Evolutionary conservation across 2,329 filamentous ascomycete genomes (phyloP).

Genomic region (Alternaria hordeiaustralica): DNA sequence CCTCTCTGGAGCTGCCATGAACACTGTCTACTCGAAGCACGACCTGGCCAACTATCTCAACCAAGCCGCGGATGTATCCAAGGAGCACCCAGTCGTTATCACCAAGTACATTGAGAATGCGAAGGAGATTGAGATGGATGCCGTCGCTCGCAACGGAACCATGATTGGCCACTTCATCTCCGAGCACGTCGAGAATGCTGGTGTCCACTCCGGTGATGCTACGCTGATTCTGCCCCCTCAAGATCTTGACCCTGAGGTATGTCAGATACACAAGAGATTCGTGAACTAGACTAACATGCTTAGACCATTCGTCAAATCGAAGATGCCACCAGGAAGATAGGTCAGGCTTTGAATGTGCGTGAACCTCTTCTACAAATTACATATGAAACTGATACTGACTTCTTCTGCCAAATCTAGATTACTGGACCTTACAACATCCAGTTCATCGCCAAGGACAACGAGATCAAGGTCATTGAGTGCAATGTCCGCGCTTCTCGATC

Average conservation of each 20-base stretch:
- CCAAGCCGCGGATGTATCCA: conserved; percentile 91
- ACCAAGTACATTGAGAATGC: conserved; percentile 99
- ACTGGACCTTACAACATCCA: conserved; percentile 99
- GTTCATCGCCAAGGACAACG: conserved; percentile 99
- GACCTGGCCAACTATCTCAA: conserved; percentile 87
- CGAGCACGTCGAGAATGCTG: conserved; percentile 97
- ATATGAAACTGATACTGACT: too few relatives aligned
- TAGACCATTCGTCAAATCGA: conserved; percentile 85
- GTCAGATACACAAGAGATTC: too few relatives aligned
- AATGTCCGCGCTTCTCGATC: conserved; percentile 96
- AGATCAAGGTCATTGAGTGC: conserved; percentile 99
- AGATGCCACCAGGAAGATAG: conserved; percentile 90
- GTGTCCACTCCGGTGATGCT: conserved; percentile 97
- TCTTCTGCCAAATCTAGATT: too few relatives aligned
- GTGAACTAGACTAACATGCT: too few relatives aligned
- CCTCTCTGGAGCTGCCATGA: conserved; percentile 97
- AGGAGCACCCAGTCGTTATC: conserved; percentile 96
- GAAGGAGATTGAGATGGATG: conserved; percentile 99
- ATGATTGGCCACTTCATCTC: conserved; percentile 97
- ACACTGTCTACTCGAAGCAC: conserved; percentile 96
- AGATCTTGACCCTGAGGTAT: conserved; percentile 76
- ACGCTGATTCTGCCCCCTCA: conserved; percentile 94
- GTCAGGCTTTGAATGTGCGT: conserved; percentile 52
- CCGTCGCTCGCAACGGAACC: conserved; percentile 86
- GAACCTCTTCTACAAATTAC: too few relatives aligned